Percentiles rank a stretch among this genome's conserved stretches.
Conservation (phyloP, 2,329 filamentous ascomycete species). For the Teratosphaeria gauchensis region DNA sequence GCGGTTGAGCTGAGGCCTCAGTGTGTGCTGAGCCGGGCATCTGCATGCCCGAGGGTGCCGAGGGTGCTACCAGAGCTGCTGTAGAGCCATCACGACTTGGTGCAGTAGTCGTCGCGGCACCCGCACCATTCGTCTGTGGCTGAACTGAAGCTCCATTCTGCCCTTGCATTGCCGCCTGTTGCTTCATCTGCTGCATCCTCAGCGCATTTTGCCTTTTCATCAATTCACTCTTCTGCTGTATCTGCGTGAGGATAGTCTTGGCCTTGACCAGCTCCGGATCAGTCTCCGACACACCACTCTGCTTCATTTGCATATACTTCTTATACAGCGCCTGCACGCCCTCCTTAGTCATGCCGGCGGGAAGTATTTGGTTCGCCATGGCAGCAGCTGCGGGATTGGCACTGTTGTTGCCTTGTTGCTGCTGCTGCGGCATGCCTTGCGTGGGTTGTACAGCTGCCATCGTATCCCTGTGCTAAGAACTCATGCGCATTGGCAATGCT, state of each 20-base stretch:
- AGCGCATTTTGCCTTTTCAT: constrained; percentile 41
- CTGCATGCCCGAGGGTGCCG: constrained; percentile 9
- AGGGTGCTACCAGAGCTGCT: constrained; percentile 6
- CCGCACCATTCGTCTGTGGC: constrained; percentile 41
- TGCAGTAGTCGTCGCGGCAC: constrained; percentile 29
- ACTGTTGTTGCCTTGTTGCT: constrained; percentile 8
- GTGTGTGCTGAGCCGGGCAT: neutral
- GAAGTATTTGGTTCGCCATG: constrained; percentile 15
- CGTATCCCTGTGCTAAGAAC: constrained; percentile 1
- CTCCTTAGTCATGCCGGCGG: constrained; percentile 59
- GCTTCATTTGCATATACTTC: constrained; percentile 87
- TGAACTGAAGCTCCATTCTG: constrained; percentile 38
- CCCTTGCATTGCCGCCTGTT: constrained; percentile 33
- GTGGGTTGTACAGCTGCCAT: constrained; percentile 22
- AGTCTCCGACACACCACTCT: constrained; percentile 65
- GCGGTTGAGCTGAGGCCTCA: constrained; percentile 11
- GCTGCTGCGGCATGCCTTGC: constrained; percentile 17
- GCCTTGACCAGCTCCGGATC: constrained; percentile 85
- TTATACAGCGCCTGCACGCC: constrained; percentile 65
- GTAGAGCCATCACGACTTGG: constrained; percentile 10
- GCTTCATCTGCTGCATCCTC: constrained; percentile 33
- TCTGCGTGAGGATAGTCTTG: constrained; percentile 61
- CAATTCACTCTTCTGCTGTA: constrained; percentile 44
- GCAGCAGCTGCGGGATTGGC: neutral
- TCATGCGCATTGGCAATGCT: neutral